Evolutionary conservation across 768 basidiomycete genomes (phyloP).

Genomic region (Lentinula sp.): DNA sequence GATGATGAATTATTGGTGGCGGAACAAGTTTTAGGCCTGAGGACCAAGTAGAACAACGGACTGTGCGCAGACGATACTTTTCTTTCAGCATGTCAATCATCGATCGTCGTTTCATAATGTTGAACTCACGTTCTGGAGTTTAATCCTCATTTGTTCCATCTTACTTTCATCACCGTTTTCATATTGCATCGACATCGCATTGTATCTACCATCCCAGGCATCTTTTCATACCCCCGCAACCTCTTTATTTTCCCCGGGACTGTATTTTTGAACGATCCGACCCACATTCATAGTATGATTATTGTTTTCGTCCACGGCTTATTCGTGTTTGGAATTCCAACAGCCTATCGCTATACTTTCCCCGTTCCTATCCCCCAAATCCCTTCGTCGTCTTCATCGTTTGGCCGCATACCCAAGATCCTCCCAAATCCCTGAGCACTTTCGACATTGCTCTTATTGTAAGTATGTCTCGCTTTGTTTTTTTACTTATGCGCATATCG

Average conservation of each 20-base stretch:
- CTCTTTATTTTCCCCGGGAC: not conserved
- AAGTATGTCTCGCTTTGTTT: slow-evolving; percentile 4
- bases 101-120: not conserved
- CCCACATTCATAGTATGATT: not conserved
- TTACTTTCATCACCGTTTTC: not conserved
- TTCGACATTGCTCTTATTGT: slow-evolving; percentile 1
- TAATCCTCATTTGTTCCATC: not conserved
- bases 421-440: not conserved
- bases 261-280: not conserved
- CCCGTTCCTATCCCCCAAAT: not conserved
- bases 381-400: not conserved
- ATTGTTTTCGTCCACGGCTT: slow-evolving; percentile 1
- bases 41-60: not conserved
- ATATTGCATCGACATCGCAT: not conserved
- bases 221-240: not conserved
- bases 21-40: not conserved
- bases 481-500: not conserved
- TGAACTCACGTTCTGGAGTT: not conserved
- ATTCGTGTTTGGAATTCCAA: not conserved
- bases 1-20: slow-evolving; percentile 1
- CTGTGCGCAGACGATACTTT: not conserved
- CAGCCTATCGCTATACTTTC: not conserved
- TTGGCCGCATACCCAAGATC: not conserved
- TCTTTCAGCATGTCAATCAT: not conserved
- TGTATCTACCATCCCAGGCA: slow-evolving; percentile 1